A percentile compares a stretch with the other conserved stretches of the same genome.
Conservation (phyloP, 495 filamentous ascomycete genomes). For the Daldinia grandis region DNA sequence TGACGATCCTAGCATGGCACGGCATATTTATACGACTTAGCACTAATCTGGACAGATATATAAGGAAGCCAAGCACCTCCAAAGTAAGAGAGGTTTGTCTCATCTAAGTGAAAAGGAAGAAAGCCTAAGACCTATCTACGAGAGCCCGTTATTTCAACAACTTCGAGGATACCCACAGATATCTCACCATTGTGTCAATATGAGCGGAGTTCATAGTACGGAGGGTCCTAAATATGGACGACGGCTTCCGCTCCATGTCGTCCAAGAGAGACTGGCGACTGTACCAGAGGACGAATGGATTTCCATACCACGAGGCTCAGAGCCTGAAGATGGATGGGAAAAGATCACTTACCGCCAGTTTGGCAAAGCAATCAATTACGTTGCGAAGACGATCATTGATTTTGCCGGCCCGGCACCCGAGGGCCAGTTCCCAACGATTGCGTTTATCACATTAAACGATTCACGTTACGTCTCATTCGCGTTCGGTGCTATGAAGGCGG, state of each 20-base stretch:
- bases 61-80: not conserved
- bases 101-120: not conserved
- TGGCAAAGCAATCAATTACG: slow-evolving; percentile 59
- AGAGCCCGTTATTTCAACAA: not conserved
- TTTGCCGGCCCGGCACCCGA: slow-evolving; percentile 44
- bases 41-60: not conserved
- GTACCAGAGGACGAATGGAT: slow-evolving; percentile 53
- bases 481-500: slow-evolving; percentile 51
- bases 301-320: slow-evolving; percentile 36
- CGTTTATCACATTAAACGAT: slow-evolving; percentile 57
- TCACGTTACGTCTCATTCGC: slow-evolving; percentile 54
- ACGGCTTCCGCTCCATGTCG: slow-evolving; percentile 49
- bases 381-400: slow-evolving; percentile 56
- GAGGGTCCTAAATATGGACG: slow-evolving; percentile 27
- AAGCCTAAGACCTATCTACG: not conserved
- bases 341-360: slow-evolving; percentile 54
- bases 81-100: not conserved
- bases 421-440: slow-evolving; percentile 47
- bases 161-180: not conserved
- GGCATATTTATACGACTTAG: not conserved
- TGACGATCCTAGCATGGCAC: not conserved
- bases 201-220: not conserved
- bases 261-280: slow-evolving; percentile 56
- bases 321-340: slow-evolving; percentile 57
- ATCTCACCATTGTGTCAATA: slow-evolving; percentile 1